Percentiles rank a stretch among this genome's conserved stretches.
These are phyloP conservation scores for Fusarium foetens DNA, from an alignment of 2,329 filamentous ascomycete species.

Conservation along the genomic window DNA sequence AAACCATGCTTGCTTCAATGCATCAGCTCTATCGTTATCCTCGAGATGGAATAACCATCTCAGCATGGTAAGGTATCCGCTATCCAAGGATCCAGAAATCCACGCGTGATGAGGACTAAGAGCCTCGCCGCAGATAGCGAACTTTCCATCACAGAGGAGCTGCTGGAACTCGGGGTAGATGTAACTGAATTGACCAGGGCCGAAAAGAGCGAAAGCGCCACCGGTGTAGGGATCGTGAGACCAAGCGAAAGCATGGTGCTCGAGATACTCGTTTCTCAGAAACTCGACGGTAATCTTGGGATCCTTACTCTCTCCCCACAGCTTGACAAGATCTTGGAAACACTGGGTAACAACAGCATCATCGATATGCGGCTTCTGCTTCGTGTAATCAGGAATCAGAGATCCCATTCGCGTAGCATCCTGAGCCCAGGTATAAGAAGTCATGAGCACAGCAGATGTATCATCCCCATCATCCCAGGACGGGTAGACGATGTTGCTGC, in stretches of 20 bases:
- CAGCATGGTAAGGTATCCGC: conserved; percentile 37
- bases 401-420: conserved; percentile 31
- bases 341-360: conserved; percentile 16
- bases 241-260: conserved; percentile 53
- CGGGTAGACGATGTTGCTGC: conserved; percentile 24
- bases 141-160: conserved; percentile 41
- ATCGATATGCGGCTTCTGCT: neutral
- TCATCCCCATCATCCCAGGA: conserved; percentile 22
- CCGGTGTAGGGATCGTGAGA: conserved; percentile 47
- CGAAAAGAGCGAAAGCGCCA: conserved; percentile 55
- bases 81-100: conserved; percentile 53
- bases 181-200: conserved; percentile 52
- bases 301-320: neutral
- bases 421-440: conserved; percentile 33
- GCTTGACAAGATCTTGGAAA: conserved; percentile 18
- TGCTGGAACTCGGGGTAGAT: conserved; percentile 47
- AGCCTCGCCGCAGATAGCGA: conserved; percentile 53
- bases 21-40: neutral
- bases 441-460: conserved; percentile 13
- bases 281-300: neutral
- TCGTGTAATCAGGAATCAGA: conserved; percentile 11
- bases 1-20: conserved; percentile 7
- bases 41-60: neutral
- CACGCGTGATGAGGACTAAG: conserved; percentile 52
- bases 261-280: conserved; percentile 12